Percentiles rank a stretch among this genome's conserved stretches.
phyloP scores from a whole-genome alignment of 495 filamentous ascomycete genomes.

The Annulohypoxylon bovei region DNA sequence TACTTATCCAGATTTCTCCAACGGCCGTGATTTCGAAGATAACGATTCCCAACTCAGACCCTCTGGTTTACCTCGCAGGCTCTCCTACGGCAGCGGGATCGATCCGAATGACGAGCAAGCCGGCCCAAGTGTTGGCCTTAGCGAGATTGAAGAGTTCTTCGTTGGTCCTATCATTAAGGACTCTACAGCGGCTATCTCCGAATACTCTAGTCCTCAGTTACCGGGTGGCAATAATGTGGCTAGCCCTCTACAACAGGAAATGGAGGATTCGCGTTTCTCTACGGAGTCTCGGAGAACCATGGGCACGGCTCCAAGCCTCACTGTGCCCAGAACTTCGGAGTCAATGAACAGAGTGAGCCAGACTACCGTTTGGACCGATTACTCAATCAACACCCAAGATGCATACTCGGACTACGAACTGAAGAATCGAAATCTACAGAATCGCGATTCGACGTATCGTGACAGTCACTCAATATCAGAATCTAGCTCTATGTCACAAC shows the following conservation, averaged over 20 bases:
- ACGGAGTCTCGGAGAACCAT: conserved; percentile 42
- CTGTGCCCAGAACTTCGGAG: conserved; percentile 54
- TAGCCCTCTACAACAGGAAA: conserved; percentile 11
- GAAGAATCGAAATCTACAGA: conserved; percentile 41
- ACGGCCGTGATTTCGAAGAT: conserved; percentile 13
- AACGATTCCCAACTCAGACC: conserved; percentile 13
- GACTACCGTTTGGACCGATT: conserved; percentile 66
- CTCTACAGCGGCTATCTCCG: conserved; percentile 22
- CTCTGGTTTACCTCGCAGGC: conserved; percentile 7
- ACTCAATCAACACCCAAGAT: conserved; percentile 60
- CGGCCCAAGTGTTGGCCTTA: conserved; percentile 40
- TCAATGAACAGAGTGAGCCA: conserved; percentile 61
- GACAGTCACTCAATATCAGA: conserved; percentile 43
- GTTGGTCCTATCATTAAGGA: conserved; percentile 42
- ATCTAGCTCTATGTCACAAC: conserved; percentile 44
- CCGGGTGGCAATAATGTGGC: conserved; percentile 23
- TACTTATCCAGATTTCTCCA: neutral
- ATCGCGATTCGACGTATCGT: conserved; percentile 37
- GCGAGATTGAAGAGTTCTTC: conserved; percentile 44
- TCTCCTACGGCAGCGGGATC: conserved; percentile 17
- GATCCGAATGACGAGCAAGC: conserved; percentile 30
- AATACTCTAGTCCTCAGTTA: conserved; percentile 15
- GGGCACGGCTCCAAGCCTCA: conserved; percentile 47
- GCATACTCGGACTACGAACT: conserved; percentile 45
- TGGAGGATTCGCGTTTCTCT: conserved; percentile 41